Percentiles rank a stretch among this genome's conserved stretches.
These are phyloP conservation scores for Stromatinia cepivora DNA, from an alignment of 2,329 filamentous ascomycete species.

Conservation along the genomic window DNA sequence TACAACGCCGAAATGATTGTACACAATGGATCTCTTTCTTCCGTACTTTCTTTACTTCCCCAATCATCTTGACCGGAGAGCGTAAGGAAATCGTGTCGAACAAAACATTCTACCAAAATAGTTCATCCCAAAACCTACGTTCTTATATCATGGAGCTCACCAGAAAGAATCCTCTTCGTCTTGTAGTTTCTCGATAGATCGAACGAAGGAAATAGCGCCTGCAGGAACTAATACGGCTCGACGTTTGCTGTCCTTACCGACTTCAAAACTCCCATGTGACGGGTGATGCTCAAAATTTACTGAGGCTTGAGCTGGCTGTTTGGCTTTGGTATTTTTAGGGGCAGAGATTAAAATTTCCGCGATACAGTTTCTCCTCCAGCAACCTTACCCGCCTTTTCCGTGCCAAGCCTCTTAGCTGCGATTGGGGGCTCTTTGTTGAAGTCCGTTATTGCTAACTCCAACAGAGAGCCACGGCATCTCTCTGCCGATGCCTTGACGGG, in stretches of 20 bases:
- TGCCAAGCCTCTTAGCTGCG: not conserved
- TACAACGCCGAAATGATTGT: too few relatives aligned
- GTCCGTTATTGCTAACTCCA: not conserved
- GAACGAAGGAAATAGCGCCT: not conserved
- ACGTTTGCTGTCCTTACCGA: not conserved
- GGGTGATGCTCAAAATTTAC: not conserved
- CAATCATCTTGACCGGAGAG: too few relatives aligned
- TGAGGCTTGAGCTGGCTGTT: not conserved
- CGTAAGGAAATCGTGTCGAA: too few relatives aligned
- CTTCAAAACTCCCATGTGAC: not conserved
- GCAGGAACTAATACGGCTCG: not conserved
- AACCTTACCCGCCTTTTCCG: not conserved
- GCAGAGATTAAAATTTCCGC: not conserved
- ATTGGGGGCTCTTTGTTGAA: not conserved
- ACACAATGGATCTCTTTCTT: too few relatives aligned
- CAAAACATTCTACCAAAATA: too few relatives aligned
- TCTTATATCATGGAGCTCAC: not conserved
- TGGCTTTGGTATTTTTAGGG: too few relatives aligned
- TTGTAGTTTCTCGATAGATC: not conserved
- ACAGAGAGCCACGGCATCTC: accelerated
- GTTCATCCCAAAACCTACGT: not conserved
- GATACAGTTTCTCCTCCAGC: not conserved
- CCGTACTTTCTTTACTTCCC: too few relatives aligned
- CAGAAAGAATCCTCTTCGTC: not conserved
- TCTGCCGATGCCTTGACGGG: accelerated